Evolutionary conservation across 257 asterid genomes (phyloP).

Genomic region (Lithospermum erythrorhizon): DNA sequence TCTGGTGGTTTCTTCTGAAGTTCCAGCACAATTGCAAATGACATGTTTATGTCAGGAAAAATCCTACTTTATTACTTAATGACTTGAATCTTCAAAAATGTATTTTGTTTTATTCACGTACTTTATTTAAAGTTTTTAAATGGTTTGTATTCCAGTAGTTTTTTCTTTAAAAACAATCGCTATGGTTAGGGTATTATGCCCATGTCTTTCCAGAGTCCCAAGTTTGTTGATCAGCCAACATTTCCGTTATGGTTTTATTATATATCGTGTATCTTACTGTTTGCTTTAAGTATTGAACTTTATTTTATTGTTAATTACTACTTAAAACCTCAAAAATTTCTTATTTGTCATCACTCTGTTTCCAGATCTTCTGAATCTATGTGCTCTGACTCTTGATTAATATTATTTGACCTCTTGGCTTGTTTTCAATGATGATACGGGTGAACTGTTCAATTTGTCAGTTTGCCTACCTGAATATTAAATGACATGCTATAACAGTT

Average conservation of each 20-base stretch:
- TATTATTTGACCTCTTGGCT: background rate
- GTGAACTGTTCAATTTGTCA: background rate
- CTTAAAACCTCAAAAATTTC: background rate
- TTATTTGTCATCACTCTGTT: background rate
- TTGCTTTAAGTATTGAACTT: background rate
- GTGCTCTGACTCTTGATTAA: background rate
- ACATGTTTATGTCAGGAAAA: conserved; percentile 62
- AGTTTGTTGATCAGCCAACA: background rate
- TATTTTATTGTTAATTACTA: background rate
- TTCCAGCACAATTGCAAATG: conserved; percentile 72
- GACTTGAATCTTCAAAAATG: conserved; percentile 49
- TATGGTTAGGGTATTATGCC: background rate
- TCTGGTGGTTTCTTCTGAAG: conserved; percentile 98
- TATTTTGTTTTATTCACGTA: conserved; percentile 31
- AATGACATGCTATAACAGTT: background rate
- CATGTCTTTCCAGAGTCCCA: background rate
- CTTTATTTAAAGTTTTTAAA: conserved; percentile 45
- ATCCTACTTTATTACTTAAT: conserved; percentile 36
- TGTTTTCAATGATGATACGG: background rate
- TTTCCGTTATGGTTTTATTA: background rate
- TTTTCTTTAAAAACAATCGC: background rate
- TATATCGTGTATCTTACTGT: background rate
- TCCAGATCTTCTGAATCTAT: background rate
- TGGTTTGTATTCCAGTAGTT: background rate
- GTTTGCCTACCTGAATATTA: too few relatives aligned